Conservation (phyloP, 202 grass and related monocot genomes). For the Bolboschoenoplectus hybrid region DNA sequence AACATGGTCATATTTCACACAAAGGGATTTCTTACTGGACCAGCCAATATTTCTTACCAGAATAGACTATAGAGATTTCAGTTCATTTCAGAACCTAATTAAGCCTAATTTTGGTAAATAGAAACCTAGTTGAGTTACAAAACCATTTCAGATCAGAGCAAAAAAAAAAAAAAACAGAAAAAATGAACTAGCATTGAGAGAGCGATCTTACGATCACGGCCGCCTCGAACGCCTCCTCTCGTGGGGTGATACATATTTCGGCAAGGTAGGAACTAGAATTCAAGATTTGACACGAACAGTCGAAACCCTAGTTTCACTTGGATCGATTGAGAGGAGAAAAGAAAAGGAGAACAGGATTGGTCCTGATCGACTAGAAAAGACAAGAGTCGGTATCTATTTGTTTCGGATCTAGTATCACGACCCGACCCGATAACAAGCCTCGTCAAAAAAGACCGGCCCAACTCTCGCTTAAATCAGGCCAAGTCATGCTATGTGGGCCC, state of each 20-base stretch:
- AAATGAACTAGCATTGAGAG: background rate
- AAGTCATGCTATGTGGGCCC: background rate
- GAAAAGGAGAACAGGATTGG: background rate
- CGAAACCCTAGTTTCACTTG: conserved; percentile 22
- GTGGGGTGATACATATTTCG: conserved; percentile 86
- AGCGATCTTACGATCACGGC: conserved; percentile 80
- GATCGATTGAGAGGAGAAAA: background rate
- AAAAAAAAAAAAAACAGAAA: background rate
- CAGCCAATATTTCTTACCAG: conserved; percentile 2
- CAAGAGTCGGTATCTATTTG: background rate
- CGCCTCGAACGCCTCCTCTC: conserved; percentile 95
- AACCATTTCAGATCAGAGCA: background rate
- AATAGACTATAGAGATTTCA: background rate
- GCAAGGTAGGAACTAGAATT: conserved; percentile 7
- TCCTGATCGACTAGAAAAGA: background rate
- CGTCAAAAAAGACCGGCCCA: background rate
- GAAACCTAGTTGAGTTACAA: background rate
- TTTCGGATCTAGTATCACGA: conserved; percentile 8
- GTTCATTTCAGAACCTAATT: background rate
- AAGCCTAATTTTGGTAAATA: background rate
- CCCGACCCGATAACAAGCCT: background rate
- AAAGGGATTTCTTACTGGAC: background rate
- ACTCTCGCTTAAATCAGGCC: background rate
- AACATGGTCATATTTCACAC: background rate
- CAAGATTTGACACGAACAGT: background rate